Base-by-base conservation (phyloP, 2,329 filamentous ascomycete genomes). In the Leptographium flavum region DNA sequence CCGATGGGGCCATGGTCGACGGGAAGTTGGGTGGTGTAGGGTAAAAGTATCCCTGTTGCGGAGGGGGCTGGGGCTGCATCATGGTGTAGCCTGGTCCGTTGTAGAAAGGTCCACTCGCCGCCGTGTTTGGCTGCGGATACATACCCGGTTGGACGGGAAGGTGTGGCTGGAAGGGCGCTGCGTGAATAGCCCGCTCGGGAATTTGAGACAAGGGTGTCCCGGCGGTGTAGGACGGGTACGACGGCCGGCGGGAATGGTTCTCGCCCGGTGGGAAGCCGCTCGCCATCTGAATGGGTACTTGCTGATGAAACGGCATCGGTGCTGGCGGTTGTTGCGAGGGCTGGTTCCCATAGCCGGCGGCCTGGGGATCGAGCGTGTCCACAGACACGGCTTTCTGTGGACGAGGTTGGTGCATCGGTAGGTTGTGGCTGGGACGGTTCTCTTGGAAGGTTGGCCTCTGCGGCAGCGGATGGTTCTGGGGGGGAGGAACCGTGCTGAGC, bases 371-470 rank as follows among this genome's bases (percentile, higher is more conserved):
- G 54, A 96, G 94, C 55, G 87, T 87, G 47, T 87, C 85, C 47
- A 96, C 79, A 10, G 88, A 95, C 28, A 96, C 86, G 6, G 87
- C 74, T 69, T 96, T 96, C 61, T 96, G 88, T 9, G 92, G 90
- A 43, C 86, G 82, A 47, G 92, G 92, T 60, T 96, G 92, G 59
- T 96, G 86, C 79, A 96, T 94, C 1, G 87, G 75, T 53, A 75
- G 67, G 38, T 65, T 62, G 37, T 65, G 61, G 51, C 60, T 68
- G 5, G 69, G 62, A 37, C 70, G 65, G 53, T 68, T 77, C 57
- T 80, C 74, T 53, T 75, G 68, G 60, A 74, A 71, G 19, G 63
- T 60, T 25, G 74, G 74, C 57, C 73, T 76, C 56, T 75, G 73
- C 14, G 71, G 74, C 22, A 76, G 69, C 22, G 71, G 70, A 52